A percentile compares a stretch with the other conserved stretches of the same genome.
Conservation (phyloP, 2,329 filamentous ascomycete species). For the Septoria linicola region DNA sequence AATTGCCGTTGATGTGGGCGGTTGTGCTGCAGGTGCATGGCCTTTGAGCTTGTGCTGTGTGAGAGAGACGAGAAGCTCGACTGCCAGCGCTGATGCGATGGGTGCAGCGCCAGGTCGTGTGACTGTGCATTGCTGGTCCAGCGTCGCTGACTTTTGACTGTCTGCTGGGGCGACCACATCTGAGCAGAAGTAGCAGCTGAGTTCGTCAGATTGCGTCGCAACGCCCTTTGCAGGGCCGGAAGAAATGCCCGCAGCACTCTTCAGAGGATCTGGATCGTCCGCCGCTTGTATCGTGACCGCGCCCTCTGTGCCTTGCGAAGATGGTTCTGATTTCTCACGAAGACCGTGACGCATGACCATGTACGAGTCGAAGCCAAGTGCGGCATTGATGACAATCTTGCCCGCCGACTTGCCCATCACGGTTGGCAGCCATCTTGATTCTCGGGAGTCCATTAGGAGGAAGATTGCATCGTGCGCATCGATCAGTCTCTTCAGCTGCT, state of each 20-base stretch:
- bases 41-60: conserved; percentile 64
- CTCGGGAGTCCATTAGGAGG: conserved; percentile 96
- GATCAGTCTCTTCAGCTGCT: conserved; percentile 71
- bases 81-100: conserved; percentile 85
- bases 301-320: conserved; percentile 25
- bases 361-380: conserved; percentile 92
- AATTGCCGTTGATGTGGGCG: conserved; percentile 29
- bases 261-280: conserved; percentile 25
- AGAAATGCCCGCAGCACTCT: conserved; percentile 26
- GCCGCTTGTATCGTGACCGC: conserved; percentile 25
- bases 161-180: conserved; percentile 93
- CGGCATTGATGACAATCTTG: conserved; percentile 96
- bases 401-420: conserved; percentile 90
- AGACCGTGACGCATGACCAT: conserved; percentile 96
- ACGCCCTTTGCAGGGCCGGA: conserved; percentile 12
- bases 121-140: conserved; percentile 97
- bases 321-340: conserved; percentile 38
- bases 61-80: conserved; percentile 84
- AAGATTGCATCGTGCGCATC: conserved; percentile 89
- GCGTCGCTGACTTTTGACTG: conserved; percentile 89
- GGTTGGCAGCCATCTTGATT: conserved; percentile 92
- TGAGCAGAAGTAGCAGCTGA: conserved; percentile 98
- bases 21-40: conserved; percentile 40
- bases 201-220: conserved; percentile 50
- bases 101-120: conserved; percentile 89